phyloP scores from a whole-genome alignment of 768 basidiomycete species.

The Dioszegia aurantiaca region DNA sequence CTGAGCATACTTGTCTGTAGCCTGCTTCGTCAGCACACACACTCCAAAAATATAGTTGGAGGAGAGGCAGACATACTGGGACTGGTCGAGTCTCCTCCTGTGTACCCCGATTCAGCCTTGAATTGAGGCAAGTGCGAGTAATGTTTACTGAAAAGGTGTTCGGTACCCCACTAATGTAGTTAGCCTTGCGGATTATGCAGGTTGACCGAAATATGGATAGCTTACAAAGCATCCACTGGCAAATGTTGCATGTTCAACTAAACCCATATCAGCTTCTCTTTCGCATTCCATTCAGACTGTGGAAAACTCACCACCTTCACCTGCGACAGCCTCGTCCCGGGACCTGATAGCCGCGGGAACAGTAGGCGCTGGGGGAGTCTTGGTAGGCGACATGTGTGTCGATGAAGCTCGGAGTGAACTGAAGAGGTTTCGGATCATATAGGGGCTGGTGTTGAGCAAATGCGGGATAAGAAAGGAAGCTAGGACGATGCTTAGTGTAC shows the following conservation, averaged over 20 bases:
- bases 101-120: conserved; percentile 47
- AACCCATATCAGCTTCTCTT: conserved; percentile 3
- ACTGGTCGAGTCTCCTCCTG: conserved; percentile 40
- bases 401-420: conserved; percentile 10
- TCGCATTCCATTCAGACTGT: neutral
- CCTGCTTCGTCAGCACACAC: conserved; percentile 21
- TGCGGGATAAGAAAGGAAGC: conserved; percentile 9
- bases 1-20: conserved; percentile 75
- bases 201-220: neutral
- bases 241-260: conserved; percentile 52
- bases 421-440: conserved; percentile 22
- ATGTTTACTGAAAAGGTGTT: conserved; percentile 50
- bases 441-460: neutral
- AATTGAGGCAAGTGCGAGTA: conserved; percentile 49
- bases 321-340: conserved; percentile 28
- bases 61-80: conserved; percentile 32
- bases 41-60: neutral
- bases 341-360: conserved; percentile 49
- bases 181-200: neutral
- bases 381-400: conserved; percentile 15
- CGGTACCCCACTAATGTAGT: conserved; percentile 47
- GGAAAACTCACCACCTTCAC: conserved; percentile 44
- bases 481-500: neutral
- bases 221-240: conserved; percentile 52
- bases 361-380: conserved; percentile 48